Base-by-base conservation (phyloP, 2,329 filamentous ascomycete species). In the Macrophomina tecta region DNA sequence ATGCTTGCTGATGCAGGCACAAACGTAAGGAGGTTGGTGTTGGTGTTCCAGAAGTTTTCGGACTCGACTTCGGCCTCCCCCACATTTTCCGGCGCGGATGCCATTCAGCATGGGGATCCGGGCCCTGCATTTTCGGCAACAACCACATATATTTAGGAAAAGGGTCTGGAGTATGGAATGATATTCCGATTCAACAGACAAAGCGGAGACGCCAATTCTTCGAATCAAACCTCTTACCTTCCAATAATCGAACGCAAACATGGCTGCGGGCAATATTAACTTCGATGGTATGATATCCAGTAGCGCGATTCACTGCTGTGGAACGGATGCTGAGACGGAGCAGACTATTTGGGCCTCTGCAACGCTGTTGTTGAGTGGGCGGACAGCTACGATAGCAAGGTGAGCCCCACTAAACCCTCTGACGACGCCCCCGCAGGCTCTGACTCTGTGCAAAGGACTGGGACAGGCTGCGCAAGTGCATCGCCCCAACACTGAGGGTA, bases 301-400 rank as follows among this genome's bases (percentile, higher is more conserved):
- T 60, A 45, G 53, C 32, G 34, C 42, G 46, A n/a, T 7, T 42
- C 58, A 28, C 58, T 49, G 45, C 12, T 40, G 49, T 64, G 55
- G 16, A 51, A 48, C 23, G 51, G n/a, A 32, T 48, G 23, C 42
- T 55, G 51, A 66, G 53, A 51, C 52, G 30, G 12, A 30, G 51
- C 51, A 42, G 56, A 63, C 48, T 68, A 65, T 52, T 64, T 64
- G 9, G 65, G 65, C 48, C 58, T 67, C 56, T 67, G 65, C 65
- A 45, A 63, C 23, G 60, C 55, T 34, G 46, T 67, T 46, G 65
- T 67, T 53, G 65, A 89, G 73, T 90, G 87, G 87, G 87, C 86
- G 66, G 87, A 89, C 75, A 87, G 84, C 80, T 89, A 89, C 77
- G 87, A 89, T 76, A 84, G 83, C 76, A 90, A 90, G 78, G 79